phyloP scores from a whole-genome alignment of 2,329 filamentous ascomycete species.

The Calonectria naviculata region DNA sequence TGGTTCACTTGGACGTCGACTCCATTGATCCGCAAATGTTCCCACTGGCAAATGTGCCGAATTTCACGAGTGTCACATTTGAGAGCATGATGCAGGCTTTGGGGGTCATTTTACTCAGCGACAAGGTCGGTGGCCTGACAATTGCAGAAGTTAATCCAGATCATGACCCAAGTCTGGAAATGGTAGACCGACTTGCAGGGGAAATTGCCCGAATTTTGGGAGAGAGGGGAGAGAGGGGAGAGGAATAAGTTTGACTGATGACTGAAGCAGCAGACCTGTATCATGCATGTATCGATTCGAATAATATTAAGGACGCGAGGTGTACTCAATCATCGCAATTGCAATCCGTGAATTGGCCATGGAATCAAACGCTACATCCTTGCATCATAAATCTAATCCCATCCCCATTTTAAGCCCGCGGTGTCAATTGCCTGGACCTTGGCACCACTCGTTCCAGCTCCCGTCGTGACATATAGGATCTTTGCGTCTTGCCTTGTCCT shows the following conservation, averaged over 20 bases:
- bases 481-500: not conserved
- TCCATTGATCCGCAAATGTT: slow-evolving; percentile 32
- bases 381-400: not conserved
- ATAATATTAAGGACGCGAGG: not conserved
- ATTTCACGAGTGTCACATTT: slow-evolving; percentile 34
- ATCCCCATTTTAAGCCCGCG: not conserved
- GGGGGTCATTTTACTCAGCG: slow-evolving; percentile 9
- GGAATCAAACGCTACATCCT: not conserved
- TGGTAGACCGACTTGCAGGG: slow-evolving; percentile 24
- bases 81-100: slow-evolving; percentile 33
- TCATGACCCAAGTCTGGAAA: slow-evolving; percentile 28
- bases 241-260: not conserved
- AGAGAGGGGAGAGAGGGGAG: slow-evolving; percentile 5
- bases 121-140: slow-evolving; percentile 24
- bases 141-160: slow-evolving; percentile 37
- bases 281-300: not conserved
- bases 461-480: not conserved
- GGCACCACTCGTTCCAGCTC: not conserved
- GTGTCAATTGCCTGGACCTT: slow-evolving; percentile 7
- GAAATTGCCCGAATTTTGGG: slow-evolving; percentile 18
- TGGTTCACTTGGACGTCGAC: slow-evolving; percentile 37
- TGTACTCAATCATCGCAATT: not conserved
- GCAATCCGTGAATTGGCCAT: not conserved
- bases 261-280: not conserved
- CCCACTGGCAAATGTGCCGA: slow-evolving; percentile 31